These are phyloP conservation scores for Trypanosoma grayi DNA, from an alignment of 208 protist species.

Conservation along the genomic window DNA sequence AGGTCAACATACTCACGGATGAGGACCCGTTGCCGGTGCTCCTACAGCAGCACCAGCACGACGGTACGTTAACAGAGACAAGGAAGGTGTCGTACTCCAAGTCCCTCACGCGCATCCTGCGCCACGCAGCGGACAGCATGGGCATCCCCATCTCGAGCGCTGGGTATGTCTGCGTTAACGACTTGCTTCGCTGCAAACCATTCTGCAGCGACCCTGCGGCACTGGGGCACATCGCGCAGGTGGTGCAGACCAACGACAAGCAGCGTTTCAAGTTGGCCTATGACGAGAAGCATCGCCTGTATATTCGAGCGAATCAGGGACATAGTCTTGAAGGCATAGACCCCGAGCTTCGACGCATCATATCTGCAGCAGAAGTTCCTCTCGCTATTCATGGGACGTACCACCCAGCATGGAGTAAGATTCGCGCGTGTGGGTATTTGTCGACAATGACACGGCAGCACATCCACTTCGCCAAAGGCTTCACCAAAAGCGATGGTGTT, in stretches of 20 bases:
- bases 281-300: conserved; percentile 36
- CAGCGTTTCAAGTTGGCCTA: conserved; percentile 72
- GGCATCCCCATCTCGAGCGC: conserved; percentile 50
- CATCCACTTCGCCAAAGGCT: conserved; percentile 89
- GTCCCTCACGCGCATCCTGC: conserved; percentile 61
- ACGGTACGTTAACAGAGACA: not conserved
- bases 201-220: conserved; percentile 30
- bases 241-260: conserved; percentile 69
- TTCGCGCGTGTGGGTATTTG: conserved; percentile 69
- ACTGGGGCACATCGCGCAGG: conserved; percentile 30
- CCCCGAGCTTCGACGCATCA: conserved; percentile 53
- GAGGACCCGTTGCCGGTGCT: conserved; percentile 13
- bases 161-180: conserved; percentile 58
- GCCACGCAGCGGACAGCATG: conserved; percentile 61
- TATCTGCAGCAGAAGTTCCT: conserved; percentile 25
- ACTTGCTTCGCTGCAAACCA: conserved; percentile 30
- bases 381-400: conserved; percentile 85
- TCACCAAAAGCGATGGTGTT: conserved; percentile 35
- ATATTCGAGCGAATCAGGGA: conserved; percentile 81
- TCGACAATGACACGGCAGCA: conserved; percentile 81
- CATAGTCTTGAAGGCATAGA: conserved; percentile 69
- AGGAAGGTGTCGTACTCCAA: conserved; percentile 42
- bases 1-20: conserved; percentile 10
- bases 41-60: not conserved
- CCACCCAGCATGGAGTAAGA: conserved; percentile 48